Percentiles rank a stretch among this genome's conserved stretches.
phyloP scores from a whole-genome alignment of 129 eudicot species.

The Flaveria linearis region DNA sequence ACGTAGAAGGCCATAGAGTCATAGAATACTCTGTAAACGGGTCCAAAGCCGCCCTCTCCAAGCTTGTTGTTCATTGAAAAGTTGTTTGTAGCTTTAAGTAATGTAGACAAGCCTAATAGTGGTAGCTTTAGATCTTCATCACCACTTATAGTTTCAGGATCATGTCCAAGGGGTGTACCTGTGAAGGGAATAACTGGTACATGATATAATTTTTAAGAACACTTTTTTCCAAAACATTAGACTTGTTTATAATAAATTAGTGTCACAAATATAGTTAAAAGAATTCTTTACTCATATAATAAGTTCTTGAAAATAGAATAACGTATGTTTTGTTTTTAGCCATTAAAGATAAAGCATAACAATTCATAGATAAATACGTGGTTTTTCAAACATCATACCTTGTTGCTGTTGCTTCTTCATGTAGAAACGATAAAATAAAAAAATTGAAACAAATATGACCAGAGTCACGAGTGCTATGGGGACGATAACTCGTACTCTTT shows the following conservation, averaged over 20 bases:
- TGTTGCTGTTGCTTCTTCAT: constrained; percentile 11
- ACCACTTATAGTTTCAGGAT: background rate
- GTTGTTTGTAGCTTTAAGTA: constrained; percentile 38
- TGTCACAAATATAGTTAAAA: too few relatives aligned
- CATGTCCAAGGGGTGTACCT: constrained; percentile 8
- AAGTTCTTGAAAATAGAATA: too few relatives aligned
- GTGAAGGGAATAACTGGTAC: background rate
- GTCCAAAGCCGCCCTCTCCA: constrained; percentile 55
- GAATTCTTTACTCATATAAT: too few relatives aligned
- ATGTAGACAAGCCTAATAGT: constrained; percentile 28
- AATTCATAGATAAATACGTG: too few relatives aligned
- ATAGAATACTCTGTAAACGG: constrained; percentile 35
- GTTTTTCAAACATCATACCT: background rate
- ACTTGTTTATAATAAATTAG: too few relatives aligned
- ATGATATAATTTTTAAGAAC: too few relatives aligned
- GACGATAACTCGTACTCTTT: constrained; percentile 7
- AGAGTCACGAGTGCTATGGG: background rate
- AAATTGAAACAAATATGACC: constrained; percentile 8
- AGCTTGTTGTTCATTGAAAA: constrained; percentile 43
- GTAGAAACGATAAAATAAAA: background rate
- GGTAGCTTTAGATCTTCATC: constrained; percentile 42
- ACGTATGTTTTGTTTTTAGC: too few relatives aligned
- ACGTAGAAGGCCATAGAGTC: background rate
- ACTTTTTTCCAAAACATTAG: too few relatives aligned
- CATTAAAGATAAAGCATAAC: too few relatives aligned